Base-by-base conservation (phyloP, 139 green algal species). In the Coccomyxa sp. region DNA sequence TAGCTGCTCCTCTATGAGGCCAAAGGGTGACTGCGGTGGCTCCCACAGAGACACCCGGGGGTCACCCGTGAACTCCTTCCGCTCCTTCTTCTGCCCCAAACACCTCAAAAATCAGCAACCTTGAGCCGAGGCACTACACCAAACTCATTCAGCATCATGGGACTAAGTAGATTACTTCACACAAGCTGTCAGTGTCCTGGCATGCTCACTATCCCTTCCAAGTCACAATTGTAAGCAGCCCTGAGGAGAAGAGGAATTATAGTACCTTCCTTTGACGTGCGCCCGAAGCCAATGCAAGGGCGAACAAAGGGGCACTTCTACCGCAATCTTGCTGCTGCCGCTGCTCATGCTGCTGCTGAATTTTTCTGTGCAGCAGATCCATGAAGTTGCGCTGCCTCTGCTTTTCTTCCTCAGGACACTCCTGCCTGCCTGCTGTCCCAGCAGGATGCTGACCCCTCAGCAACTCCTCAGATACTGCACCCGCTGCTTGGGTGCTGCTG, bases 1-100 rank as follows among this genome's bases (percentile, higher is more conserved):
- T 82, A 99, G 83, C 83, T 93, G 79, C 88, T 97, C 94, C 87
- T 98, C 94, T 9, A 97, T 83, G 68, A 97, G 84, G 15, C 92
- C 91, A 80, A 86, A 96, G 12, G 94, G 92, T 38, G 88, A 94
- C 17, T 84, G 85, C 4, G 94, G 94, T 21, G 94, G 93, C 28
- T 82, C 76, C 94, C 94, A 97, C 12, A 82, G 45, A 77, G 81
- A 71, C 38, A 89, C 32, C 32, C 88, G 84, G 9, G 86, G 88
- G 80, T 92, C 87, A 0, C 12, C 76, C 17, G 31, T 74, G 25
- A 51, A 9, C 77, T 76, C 77, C 58, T 71, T 71, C 63, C 21
- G 63, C 18, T 71, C 63, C 63, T 71, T 71, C 63, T 71, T 71
- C 63, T 71, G 18, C 63, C 21, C 18, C 63, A 71, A 71, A 15